Evolutionary conservation across 2,329 filamentous ascomycete genomes (phyloP).

Genomic region (Tolypocladium sp.): DNA sequence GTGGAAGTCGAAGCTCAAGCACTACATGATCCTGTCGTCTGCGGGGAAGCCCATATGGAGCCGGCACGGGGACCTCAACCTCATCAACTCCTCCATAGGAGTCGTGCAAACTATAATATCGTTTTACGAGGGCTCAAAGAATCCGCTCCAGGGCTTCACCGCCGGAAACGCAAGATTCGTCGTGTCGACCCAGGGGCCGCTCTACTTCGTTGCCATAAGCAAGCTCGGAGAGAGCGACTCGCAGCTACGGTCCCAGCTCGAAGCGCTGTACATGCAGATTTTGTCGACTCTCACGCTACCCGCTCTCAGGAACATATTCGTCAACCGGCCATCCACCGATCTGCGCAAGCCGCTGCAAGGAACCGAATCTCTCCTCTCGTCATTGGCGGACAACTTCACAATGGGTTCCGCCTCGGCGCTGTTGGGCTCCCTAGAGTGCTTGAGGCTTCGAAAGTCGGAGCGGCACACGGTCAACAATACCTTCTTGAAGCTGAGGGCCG

Average conservation of each 20-base stretch:
- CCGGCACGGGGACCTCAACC: slow-evolving; percentile 78
- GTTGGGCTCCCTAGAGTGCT: slow-evolving; percentile 82
- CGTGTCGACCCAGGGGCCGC: slow-evolving; percentile 71
- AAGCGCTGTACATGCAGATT: slow-evolving; percentile 97
- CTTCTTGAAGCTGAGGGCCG: slow-evolving; percentile 68
- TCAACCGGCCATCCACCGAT: slow-evolving; percentile 85
- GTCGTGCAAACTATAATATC: slow-evolving; percentile 97
- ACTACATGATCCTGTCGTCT: slow-evolving; percentile 92
- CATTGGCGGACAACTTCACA: slow-evolving; percentile 89
- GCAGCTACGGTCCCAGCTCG: slow-evolving; percentile 79
- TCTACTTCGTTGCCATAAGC: slow-evolving; percentile 92
- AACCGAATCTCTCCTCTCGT: slow-evolving; percentile 83
- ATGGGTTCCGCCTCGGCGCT: slow-evolving; percentile 83
- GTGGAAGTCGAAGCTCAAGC: slow-evolving; percentile 92
- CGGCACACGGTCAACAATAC: slow-evolving; percentile 79
- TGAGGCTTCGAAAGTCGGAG: slow-evolving; percentile 85
- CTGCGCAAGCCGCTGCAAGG: slow-evolving; percentile 82
- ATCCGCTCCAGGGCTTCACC: slow-evolving; percentile 73
- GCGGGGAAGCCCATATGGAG: slow-evolving; percentile 97
- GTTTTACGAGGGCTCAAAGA: slow-evolving; percentile 76
- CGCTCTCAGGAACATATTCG: slow-evolving; percentile 77
- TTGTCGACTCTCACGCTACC: slow-evolving; percentile 89
- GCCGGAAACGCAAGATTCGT: slow-evolving; percentile 84
- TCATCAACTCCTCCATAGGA: slow-evolving; percentile 91
- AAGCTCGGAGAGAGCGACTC: slow-evolving; percentile 84